These are phyloP conservation scores for Penicillium salamii DNA, from an alignment of 495 filamentous ascomycete genomes.

Conservation along the genomic window DNA sequence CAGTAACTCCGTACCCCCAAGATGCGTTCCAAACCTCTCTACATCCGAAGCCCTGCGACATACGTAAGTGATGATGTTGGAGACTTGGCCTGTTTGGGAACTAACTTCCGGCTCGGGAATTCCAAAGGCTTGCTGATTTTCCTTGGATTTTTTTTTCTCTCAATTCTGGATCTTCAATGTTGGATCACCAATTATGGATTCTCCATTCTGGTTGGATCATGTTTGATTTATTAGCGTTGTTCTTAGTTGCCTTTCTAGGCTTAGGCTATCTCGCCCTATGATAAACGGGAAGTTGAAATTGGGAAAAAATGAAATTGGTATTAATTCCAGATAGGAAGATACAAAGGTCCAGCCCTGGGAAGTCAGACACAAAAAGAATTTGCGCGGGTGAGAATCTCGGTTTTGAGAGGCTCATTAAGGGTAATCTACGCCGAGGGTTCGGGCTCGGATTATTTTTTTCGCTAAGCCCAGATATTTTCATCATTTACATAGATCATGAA, in stretches of 20 bases:
- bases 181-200: background rate
- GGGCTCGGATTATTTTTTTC: background rate
- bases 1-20: no score
- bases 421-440: background rate
- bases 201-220: background rate
- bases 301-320: no score
- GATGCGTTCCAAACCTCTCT: background rate
- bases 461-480: background rate
- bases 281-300: no score
- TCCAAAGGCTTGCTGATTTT: background rate
- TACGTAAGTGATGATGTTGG: constrained; percentile 33
- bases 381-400: background rate
- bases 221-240: background rate
- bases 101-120: constrained; percentile 19
- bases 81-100: constrained; percentile 16
- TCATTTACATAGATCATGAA: background rate
- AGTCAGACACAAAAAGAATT: background rate
- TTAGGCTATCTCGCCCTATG: constrained; percentile 4
- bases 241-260: background rate
- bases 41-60: constrained; percentile 3
- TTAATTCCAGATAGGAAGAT: background rate
- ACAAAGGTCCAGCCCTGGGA: background rate
- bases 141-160: background rate
- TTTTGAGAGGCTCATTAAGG: background rate
- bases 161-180: background rate